Evolutionary conservation across 1,284 basidiomycete species (phyloP).

Genomic region (Ustilago lituana): DNA sequence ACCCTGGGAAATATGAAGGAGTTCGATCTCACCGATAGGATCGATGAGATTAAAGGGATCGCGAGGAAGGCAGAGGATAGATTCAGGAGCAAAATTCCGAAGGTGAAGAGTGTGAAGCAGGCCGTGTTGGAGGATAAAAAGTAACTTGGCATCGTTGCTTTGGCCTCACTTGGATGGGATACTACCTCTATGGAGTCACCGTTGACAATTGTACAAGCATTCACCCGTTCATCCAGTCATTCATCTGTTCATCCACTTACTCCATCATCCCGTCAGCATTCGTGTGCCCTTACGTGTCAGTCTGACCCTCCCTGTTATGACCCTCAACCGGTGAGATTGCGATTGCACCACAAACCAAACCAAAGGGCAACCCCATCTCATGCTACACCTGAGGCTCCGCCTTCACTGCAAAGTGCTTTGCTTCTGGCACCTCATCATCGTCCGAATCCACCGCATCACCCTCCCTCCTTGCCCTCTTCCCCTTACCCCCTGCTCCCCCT

Average conservation of each 20-base stretch:
- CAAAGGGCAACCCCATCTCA: too few relatives aligned
- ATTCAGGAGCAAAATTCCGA: conserved; percentile 35
- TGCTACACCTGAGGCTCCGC: conserved; percentile 13
- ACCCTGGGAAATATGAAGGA: conserved; percentile 28
- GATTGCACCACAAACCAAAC: too few relatives aligned
- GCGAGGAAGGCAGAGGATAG: conserved; percentile 22
- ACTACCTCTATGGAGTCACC: not conserved
- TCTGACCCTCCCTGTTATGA: too few relatives aligned
- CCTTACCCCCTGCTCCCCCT: not conserved
- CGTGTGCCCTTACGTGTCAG: too few relatives aligned
- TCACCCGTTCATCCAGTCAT: not conserved
- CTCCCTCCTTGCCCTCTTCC: conserved; percentile 15
- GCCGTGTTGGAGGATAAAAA: conserved; percentile 23
- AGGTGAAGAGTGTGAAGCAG: conserved; percentile 21
- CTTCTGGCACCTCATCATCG: conserved; percentile 28
- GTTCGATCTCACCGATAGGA: conserved; percentile 24
- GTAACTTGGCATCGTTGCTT: too few relatives aligned
- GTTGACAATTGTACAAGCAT: not conserved
- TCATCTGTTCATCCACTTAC: too few relatives aligned
- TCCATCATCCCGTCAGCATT: too few relatives aligned
- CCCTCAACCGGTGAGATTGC: too few relatives aligned
- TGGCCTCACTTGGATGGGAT: too few relatives aligned
- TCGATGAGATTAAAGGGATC: conserved; percentile 29
- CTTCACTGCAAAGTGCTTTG: conserved; percentile 20
- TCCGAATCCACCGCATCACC: conserved; percentile 17